Percentiles rank a stretch among this genome's conserved stretches.
phyloP scores from a whole-genome alignment of 202 grass and related monocot genomes.

The Setaria viridis region DNA sequence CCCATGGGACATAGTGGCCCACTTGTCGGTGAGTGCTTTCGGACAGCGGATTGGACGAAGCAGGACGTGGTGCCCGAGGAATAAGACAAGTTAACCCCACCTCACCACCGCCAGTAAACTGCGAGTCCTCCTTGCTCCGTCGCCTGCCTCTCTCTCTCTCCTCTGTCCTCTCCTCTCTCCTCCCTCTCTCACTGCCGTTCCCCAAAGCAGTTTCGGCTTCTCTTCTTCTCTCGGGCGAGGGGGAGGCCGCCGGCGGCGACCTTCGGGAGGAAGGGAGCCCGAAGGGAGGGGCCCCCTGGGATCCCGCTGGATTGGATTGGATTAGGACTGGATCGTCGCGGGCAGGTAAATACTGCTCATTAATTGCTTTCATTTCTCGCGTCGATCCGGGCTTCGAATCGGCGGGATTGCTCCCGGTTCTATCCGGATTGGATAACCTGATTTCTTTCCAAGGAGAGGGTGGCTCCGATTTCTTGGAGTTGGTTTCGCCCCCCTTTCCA shows the following conservation, averaged over 20 bases:
- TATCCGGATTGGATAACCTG: slow-evolving; percentile 30
- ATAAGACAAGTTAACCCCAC: slow-evolving; percentile 56
- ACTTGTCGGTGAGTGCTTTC: rapidly evolving
- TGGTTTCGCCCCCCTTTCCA: slow-evolving; percentile 16
- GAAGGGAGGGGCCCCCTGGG: background rate
- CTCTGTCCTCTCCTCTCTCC: background rate
- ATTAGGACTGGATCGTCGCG: slow-evolving; percentile 34
- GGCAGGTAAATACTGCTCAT: slow-evolving; percentile 51
- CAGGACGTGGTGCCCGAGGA: slow-evolving; percentile 48
- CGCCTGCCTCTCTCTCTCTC: slow-evolving; percentile 3
- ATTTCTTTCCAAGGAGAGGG: slow-evolving; percentile 25
- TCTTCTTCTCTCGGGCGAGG: slow-evolving; percentile 26
- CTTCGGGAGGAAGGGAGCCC: background rate
- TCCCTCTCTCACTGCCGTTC: background rate
- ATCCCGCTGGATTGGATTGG: slow-evolving; percentile 28
- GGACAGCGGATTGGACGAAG: background rate
- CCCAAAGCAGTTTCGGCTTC: slow-evolving; percentile 31
- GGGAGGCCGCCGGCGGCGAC: slow-evolving; percentile 8
- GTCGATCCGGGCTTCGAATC: slow-evolving; percentile 43
- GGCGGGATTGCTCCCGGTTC: slow-evolving; percentile 7
- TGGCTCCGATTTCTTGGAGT: slow-evolving; percentile 27
- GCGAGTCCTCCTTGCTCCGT: slow-evolving; percentile 52
- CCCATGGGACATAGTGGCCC: rapidly evolving
- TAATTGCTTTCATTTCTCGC: slow-evolving; percentile 50
- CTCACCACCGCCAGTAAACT: slow-evolving; percentile 55